Conservation (phyloP, 169 alveolate species). For the Toxoplasma gondii region DNA sequence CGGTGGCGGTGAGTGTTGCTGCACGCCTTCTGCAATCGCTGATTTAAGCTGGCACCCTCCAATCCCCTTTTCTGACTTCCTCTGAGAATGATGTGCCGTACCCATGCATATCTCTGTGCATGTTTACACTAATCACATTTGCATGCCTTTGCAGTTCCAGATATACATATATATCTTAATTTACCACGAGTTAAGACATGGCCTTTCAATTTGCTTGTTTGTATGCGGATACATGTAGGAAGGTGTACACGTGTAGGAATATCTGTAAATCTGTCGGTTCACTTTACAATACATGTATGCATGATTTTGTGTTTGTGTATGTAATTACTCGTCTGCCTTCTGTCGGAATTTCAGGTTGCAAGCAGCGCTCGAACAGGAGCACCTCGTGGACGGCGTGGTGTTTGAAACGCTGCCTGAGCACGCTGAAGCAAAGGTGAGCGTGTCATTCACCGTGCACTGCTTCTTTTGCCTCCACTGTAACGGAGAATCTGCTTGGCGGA, state of each 20-base stretch:
- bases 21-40: not conserved
- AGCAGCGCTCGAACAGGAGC: constrained; percentile 9
- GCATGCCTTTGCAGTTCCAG: not conserved
- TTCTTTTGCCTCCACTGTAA: not conserved
- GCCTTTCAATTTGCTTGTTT: not conserved
- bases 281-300: not conserved
- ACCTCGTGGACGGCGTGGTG: constrained; percentile 10
- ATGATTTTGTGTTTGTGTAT: not conserved
- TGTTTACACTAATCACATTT: not conserved
- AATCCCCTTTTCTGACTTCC: not conserved
- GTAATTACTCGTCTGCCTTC: not conserved
- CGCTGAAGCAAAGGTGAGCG: constrained; percentile 35
- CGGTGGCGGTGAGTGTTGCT: constrained; percentile 26
- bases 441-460: not conserved
- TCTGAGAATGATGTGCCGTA: not conserved
- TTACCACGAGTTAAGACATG: not conserved
- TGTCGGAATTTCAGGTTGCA: not conserved
- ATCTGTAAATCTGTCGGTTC: too few relatives aligned
- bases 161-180: not conserved
- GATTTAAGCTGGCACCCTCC: not conserved
- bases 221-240: not conserved
- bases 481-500: too few relatives aligned
- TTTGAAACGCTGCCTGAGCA: constrained; percentile 25
- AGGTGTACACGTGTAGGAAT: not conserved
- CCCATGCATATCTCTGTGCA: not conserved